These are phyloP conservation scores for Tylopilus orsonianus DNA, from an alignment of 1,284 basidiomycete species.

Conservation along the genomic window DNA sequence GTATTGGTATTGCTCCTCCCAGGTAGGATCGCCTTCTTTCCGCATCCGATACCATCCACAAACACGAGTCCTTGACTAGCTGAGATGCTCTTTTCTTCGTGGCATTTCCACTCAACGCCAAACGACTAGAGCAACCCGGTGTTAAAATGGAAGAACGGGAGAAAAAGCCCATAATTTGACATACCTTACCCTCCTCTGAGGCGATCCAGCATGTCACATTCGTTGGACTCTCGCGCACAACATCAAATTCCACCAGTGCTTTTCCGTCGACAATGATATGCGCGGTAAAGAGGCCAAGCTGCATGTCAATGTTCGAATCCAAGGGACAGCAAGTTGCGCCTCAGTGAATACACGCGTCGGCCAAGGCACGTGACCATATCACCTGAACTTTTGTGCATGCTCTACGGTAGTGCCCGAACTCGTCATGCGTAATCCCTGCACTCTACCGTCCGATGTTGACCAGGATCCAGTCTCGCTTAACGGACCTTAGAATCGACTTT, in stretches of 20 bases:
- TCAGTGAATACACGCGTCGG: too few relatives aligned
- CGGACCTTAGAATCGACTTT: too few relatives aligned
- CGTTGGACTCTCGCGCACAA: conserved; percentile 1
- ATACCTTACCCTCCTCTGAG: conserved; percentile 22
- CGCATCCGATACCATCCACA: conserved; percentile 8
- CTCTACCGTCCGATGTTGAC: too few relatives aligned
- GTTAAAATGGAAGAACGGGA: not conserved
- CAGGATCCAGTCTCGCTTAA: too few relatives aligned
- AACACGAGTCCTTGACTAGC: not conserved
- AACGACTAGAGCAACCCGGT: conserved; percentile 10
- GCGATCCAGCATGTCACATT: conserved; percentile 21
- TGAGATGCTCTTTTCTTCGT: not conserved
- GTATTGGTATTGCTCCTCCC: not conserved
- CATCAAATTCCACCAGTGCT: conserved; percentile 17
- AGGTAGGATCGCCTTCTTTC: fast-evolving
- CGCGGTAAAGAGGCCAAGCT: conserved; percentile 11
- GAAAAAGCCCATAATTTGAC: not conserved
- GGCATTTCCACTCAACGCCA: conserved; percentile 11
- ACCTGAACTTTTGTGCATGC: too few relatives aligned
- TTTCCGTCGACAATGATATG: conserved; percentile 14
- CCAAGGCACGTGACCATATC: too few relatives aligned
- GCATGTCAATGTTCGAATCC: conserved; percentile 10
- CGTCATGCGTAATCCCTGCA: too few relatives aligned
- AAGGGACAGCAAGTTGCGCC: not conserved
- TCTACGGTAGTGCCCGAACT: too few relatives aligned